Evolutionary conservation across 2,329 filamentous ascomycete genomes (phyloP).

Genomic region (Phyllosticta citrichinensis): DNA sequence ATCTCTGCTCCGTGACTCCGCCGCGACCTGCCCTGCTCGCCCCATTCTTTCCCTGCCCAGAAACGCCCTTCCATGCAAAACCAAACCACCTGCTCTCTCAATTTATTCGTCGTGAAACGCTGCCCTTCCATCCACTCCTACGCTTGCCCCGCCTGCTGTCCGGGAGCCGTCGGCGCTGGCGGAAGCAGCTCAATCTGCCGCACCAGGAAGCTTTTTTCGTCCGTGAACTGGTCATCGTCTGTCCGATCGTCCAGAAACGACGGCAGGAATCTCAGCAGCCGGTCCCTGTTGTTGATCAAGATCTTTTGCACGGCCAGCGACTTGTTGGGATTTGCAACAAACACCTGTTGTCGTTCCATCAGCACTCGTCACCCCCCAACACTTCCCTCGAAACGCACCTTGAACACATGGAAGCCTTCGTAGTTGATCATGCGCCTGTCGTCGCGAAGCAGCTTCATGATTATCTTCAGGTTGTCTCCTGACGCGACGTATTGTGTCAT

Average conservation of each 20-base stretch:
- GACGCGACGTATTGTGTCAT: constrained; percentile 97
- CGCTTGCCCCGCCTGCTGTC: background rate
- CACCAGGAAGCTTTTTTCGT: constrained; percentile 94
- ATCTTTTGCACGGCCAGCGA: constrained; percentile 93
- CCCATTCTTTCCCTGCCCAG: background rate
- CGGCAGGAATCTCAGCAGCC: constrained; percentile 77
- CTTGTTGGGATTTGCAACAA: constrained; percentile 97
- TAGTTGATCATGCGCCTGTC: constrained; percentile 99
- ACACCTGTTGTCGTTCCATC: constrained; percentile 48
- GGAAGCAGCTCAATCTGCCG: constrained; percentile 64
- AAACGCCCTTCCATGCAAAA: background rate
- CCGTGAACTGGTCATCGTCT: constrained; percentile 96
- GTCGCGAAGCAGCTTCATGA: constrained; percentile 93
- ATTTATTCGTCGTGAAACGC: background rate
- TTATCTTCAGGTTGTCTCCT: constrained; percentile 92
- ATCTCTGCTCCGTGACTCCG: background rate
- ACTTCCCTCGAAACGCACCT: constrained; percentile 38
- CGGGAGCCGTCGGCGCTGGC: constrained; percentile 19
- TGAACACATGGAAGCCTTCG: constrained; percentile 98
- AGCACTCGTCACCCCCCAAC: background rate
- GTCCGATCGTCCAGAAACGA: constrained; percentile 90
- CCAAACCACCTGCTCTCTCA: background rate
- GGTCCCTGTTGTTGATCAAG: constrained; percentile 89
- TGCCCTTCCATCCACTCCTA: background rate
- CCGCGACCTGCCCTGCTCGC: background rate